Evolutionary conservation across 805 yeast species (phyloP).

Genomic region (Metschnikowia santaceciliae): DNA sequence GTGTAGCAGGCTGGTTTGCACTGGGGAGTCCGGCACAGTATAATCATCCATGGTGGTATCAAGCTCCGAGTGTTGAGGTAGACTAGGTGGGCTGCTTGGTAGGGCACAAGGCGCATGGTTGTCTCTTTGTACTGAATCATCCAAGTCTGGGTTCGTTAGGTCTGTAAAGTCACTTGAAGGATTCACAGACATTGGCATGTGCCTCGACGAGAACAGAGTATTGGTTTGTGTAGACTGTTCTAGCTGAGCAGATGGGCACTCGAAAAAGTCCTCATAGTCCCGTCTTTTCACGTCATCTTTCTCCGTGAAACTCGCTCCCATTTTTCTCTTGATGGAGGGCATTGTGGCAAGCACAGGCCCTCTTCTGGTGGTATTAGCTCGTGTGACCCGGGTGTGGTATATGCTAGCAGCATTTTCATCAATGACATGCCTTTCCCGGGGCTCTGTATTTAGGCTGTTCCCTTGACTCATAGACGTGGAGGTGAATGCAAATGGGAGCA

Average conservation of each 20-base stretch:
- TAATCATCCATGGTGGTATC: constrained; percentile 24
- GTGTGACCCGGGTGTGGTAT: constrained; percentile 36
- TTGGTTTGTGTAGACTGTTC: background rate
- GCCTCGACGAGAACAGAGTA: background rate
- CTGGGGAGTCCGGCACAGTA: constrained; percentile 29
- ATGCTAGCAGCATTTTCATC: constrained; percentile 44
- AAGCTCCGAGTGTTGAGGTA: constrained; percentile 29
- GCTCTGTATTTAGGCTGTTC: constrained; percentile 35
- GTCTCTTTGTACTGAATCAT: background rate
- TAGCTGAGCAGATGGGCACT: background rate
- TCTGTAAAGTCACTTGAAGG: constrained; percentile 3
- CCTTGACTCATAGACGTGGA: constrained; percentile 27
- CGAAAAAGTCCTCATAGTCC: constrained; percentile 17
- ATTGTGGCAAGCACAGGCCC: constrained; percentile 21
- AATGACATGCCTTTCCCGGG: constrained; percentile 34
- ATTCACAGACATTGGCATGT: background rate
- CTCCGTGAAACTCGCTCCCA: constrained; percentile 43
- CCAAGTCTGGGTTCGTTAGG: constrained; percentile 7
- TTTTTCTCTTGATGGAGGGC: constrained; percentile 37
- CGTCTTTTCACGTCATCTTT: constrained; percentile 37
- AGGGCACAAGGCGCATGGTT: constrained; percentile 3
- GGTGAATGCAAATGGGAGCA: constrained; percentile 50
- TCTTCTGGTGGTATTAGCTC: constrained; percentile 10
- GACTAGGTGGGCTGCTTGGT: constrained; percentile 41
- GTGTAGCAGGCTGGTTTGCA: constrained; percentile 6